Percentiles rank a stretch among this genome's conserved stretches.
These are phyloP conservation scores for Escallonia herrerae DNA, from an alignment of 129 eudicot genomes.

Conservation along the genomic window DNA sequence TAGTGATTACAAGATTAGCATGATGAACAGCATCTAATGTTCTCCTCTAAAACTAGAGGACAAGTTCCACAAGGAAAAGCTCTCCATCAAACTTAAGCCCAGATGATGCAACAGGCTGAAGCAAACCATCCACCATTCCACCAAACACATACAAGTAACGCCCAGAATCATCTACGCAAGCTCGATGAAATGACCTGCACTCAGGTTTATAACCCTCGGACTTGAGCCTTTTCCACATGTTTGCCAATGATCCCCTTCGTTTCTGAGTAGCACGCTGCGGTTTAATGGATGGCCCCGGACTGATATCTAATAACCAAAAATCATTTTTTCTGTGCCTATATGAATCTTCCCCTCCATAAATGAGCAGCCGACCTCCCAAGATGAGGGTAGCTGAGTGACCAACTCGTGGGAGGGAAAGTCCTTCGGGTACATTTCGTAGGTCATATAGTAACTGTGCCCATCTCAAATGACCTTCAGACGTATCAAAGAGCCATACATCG, in stretches of 20 bases:
- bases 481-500: conserved; percentile 81
- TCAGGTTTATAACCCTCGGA: conserved; percentile 49
- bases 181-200: conserved; percentile 85
- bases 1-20: background rate
- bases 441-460: conserved; percentile 65
- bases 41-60: conserved; percentile 19
- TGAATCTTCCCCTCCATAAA: conserved; percentile 93
- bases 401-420: conserved; percentile 73
- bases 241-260: conserved; percentile 1
- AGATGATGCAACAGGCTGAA: conserved; percentile 56
- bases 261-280: conserved; percentile 9
- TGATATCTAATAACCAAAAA: conserved; percentile 82
- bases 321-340: conserved; percentile 77
- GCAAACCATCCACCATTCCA: conserved; percentile 88
- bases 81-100: conserved; percentile 84
- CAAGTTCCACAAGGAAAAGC: conserved; percentile 60
- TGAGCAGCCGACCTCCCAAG: conserved; percentile 65
- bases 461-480: conserved; percentile 35
- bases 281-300: conserved; percentile 24
- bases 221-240: conserved; percentile 60
- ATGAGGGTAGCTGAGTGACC: conserved; percentile 90
- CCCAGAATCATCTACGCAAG: conserved; percentile 76
- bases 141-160: conserved; percentile 65
- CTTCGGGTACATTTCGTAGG: conserved; percentile 40
- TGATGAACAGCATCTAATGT: background rate